Evolutionary conservation across 768 basidiomycete genomes (phyloP).

Genomic region (Boletus speciosus): DNA sequence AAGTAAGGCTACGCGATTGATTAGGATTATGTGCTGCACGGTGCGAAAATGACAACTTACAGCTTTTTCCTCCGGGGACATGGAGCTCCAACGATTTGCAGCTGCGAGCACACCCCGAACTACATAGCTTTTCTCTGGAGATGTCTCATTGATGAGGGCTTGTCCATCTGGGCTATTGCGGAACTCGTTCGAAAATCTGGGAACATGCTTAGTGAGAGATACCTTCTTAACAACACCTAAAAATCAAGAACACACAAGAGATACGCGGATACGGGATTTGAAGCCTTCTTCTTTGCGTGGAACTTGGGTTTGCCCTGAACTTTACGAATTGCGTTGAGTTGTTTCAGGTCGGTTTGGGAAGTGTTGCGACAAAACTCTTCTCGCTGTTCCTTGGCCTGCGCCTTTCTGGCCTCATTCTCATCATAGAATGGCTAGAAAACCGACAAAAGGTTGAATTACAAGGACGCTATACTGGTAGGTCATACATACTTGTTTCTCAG

Average conservation of each 20-base stretch:
- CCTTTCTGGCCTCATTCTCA: conserved; percentile 13
- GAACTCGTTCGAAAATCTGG: conserved; percentile 24
- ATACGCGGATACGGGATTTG: conserved; percentile 14
- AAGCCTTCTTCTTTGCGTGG: neutral
- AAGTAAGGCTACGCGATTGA: conserved; percentile 16
- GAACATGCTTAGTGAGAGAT: neutral
- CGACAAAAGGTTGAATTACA: neutral
- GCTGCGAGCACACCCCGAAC: conserved; percentile 14
- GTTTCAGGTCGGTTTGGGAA: conserved; percentile 18
- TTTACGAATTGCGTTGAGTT: conserved; percentile 34
- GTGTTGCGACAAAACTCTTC: conserved; percentile 28
- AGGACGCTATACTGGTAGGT: neutral
- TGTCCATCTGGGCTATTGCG: conserved; percentile 15
- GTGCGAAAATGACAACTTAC: conserved; percentile 13
- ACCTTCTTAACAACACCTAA: neutral
- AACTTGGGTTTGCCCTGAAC: conserved; percentile 23
- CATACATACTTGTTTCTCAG: conserved; percentile 35
- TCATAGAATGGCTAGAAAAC: conserved; percentile 28
- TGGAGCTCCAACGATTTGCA: conserved; percentile 28
- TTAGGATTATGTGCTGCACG: neutral
- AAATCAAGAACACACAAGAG: conserved; percentile 21
- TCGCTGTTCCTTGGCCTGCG: conserved; percentile 17
- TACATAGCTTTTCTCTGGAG: neutral
- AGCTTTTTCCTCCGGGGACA: conserved; percentile 32
- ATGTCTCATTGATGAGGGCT: conserved; percentile 8